These are phyloP conservation scores for Magnusiomyces ingens DNA, from an alignment of 1,139 yeast genomes.

Conservation along the genomic window DNA sequence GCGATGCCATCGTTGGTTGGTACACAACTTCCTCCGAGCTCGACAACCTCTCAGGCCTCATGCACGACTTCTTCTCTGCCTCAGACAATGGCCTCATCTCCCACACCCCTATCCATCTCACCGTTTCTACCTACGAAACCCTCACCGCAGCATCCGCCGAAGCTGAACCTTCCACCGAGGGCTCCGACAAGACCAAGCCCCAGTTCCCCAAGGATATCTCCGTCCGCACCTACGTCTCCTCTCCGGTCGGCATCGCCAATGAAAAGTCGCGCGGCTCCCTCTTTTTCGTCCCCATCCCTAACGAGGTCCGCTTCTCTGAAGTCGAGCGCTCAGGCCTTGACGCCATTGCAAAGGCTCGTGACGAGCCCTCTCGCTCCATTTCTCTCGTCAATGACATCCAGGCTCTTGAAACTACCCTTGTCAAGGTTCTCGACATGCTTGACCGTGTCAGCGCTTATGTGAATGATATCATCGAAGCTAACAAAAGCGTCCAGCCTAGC, in stretches of 20 bases:
- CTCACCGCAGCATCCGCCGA: neutral
- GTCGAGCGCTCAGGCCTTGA: slow-evolving; percentile 43
- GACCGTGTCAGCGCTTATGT: slow-evolving; percentile 47
- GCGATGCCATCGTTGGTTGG: slow-evolving; percentile 82
- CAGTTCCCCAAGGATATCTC: slow-evolving; percentile 33
- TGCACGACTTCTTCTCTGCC: slow-evolving; percentile 68
- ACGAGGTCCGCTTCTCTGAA: slow-evolving; percentile 53
- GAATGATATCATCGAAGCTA: slow-evolving; percentile 40
- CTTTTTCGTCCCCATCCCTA: slow-evolving; percentile 74
- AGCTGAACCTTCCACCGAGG: slow-evolving; percentile 32
- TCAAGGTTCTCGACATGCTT: slow-evolving; percentile 50
- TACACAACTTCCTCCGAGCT: slow-evolving; percentile 64
- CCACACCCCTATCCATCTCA: slow-evolving; percentile 72
- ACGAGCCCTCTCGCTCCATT: slow-evolving; percentile 33
- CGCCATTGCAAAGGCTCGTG: slow-evolving; percentile 33
- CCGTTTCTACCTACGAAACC: slow-evolving; percentile 33
- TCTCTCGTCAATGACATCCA: slow-evolving; percentile 39
- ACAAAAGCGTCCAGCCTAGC: slow-evolving; percentile 31
- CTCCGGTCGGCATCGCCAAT: slow-evolving; percentile 57
- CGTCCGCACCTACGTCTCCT: slow-evolving; percentile 66
- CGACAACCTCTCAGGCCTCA: slow-evolving; percentile 71
- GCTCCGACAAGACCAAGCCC: slow-evolving; percentile 24
- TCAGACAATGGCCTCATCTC: slow-evolving; percentile 63
- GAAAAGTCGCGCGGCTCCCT: slow-evolving; percentile 50
- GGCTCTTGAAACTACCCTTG: slow-evolving; percentile 50